These are phyloP conservation scores for Adansonia digitata DNA, from an alignment of 345 rosid species.

Conservation along the genomic window DNA sequence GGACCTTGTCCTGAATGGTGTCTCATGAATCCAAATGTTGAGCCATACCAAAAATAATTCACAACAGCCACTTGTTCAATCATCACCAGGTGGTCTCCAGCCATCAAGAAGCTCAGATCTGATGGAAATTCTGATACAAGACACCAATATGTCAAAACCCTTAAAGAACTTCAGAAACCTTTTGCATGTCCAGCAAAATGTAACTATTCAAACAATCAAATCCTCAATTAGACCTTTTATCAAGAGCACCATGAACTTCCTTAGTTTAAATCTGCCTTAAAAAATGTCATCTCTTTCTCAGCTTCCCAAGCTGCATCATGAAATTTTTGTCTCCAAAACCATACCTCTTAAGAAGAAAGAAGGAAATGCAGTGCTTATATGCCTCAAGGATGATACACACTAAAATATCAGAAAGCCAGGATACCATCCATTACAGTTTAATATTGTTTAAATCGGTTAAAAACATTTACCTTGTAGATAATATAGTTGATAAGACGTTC, in stretches of 20 bases:
- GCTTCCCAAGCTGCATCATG: background rate
- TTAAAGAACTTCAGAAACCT: background rate
- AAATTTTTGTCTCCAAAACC: background rate
- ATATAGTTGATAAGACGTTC: conserved; percentile 89
- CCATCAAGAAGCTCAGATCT: conserved; percentile 3
- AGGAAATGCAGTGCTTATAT: background rate
- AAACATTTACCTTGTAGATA: conserved; percentile 78
- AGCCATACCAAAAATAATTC: background rate
- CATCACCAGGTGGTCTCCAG: background rate
- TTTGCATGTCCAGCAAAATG: background rate
- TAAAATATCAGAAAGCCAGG: background rate
- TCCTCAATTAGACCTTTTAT: background rate
- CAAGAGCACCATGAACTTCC: background rate
- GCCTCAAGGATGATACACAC: background rate
- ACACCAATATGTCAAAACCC: background rate
- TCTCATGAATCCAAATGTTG: background rate
- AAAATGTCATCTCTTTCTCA: background rate
- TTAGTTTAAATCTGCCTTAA: background rate
- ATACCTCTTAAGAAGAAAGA: background rate
- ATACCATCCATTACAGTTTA: background rate
- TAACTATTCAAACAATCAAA: background rate
- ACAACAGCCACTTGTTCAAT: background rate
- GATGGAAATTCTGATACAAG: background rate
- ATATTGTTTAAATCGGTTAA: conserved; percentile 4
- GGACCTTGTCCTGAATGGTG: background rate